Base-by-base conservation (phyloP, 2,329 filamentous ascomycete species). In the Cryphonectria nitschkei region DNA sequence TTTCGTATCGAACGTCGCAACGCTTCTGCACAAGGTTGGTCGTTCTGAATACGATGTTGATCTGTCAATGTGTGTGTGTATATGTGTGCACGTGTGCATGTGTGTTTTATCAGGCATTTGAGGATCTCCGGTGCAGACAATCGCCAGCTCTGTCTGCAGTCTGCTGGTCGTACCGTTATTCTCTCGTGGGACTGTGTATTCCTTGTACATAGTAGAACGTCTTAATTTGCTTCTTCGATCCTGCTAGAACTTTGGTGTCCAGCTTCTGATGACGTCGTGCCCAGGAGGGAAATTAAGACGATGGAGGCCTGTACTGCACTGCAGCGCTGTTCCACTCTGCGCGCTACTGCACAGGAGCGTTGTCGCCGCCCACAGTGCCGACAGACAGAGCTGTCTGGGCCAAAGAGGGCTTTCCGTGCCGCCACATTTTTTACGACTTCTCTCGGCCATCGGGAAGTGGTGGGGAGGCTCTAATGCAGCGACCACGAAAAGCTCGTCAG, bases 1-100 rank as follows among this genome's bases (percentile, higher is more conserved):
- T 62, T 72, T 72, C 70, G 70, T 72, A 72, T 72, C 37, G 65
- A 16, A 26, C 39, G 64, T 65, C 52, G 68, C 52, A 70, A 50
- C 37, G 67, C 39, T 58, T 46, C 62, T 61, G 62, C 52, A 46
- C 60, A 39, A 65, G 26, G 32, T 41, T 32, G 26, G 58, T 63
- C 43, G 29, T 39, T 34, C 22, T 26, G 68, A 65, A 69, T 69
- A 69, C 68, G 68, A 69, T 69, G 43, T 54, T n/a, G 43, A 19
- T 56, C 16, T 50, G 61, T 32, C 61, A 58, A 39, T 37, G 19
- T 39, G 69, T 39, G 32, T 29, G 60, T 9, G 37, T 39, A 34
- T 37, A 6, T 26, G 7, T n/a, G 46, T 9, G 26, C 16, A 32
- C 13, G 54, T 32, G 54, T 34, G 26, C 29, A 32, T n/a, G n/a